Evolutionary conservation across 2,329 filamentous ascomycete species (phyloP).

Genomic region (Teratosphaeria zuluensis): DNA sequence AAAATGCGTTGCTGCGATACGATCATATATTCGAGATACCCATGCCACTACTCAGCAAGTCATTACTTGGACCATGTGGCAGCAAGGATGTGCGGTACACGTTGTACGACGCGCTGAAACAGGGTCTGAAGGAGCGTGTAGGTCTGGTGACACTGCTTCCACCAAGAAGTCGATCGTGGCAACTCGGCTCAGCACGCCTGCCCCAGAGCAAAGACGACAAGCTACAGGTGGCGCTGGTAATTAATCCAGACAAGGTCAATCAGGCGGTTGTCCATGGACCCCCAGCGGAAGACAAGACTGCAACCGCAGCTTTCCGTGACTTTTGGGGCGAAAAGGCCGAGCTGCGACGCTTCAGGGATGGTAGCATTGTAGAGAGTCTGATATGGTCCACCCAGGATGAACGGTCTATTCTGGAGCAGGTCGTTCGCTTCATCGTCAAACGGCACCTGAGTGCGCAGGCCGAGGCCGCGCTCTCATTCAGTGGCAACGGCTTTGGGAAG

Average conservation of each 20-base stretch:
- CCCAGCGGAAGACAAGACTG: slow-evolving; percentile 72
- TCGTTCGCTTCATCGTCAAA: slow-evolving; percentile 60
- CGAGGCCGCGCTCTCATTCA: slow-evolving; percentile 35
- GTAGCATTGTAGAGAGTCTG: slow-evolving; percentile 83
- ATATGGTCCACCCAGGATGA: slow-evolving; percentile 64
- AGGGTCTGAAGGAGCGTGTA: slow-evolving; percentile 66
- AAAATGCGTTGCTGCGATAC: slow-evolving; percentile 44
- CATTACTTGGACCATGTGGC: background rate
- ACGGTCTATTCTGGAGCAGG: slow-evolving; percentile 64
- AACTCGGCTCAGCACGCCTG: slow-evolving; percentile 22
- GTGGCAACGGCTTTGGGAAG: slow-evolving; percentile 37
- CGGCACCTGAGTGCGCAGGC: slow-evolving; percentile 56
- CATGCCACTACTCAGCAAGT: background rate
- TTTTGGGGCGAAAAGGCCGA: slow-evolving; percentile 97
- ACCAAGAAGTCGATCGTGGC: slow-evolving; percentile 25
- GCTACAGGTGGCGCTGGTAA: slow-evolving; percentile 57
- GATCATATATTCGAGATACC: slow-evolving; percentile 41
- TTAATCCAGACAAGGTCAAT: slow-evolving; percentile 61
- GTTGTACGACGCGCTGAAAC: slow-evolving; percentile 55
- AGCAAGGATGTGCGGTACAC: slow-evolving; percentile 25
- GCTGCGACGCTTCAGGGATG: slow-evolving; percentile 87
- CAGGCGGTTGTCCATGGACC: slow-evolving; percentile 84
- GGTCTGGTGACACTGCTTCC: slow-evolving; percentile 48
- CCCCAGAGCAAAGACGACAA: slow-evolving; percentile 19
- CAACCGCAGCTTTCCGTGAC: slow-evolving; percentile 68